phyloP scores from a whole-genome alignment of 225 moss, liverwort and hornwort species.

The Physcomitrium patens region DNA sequence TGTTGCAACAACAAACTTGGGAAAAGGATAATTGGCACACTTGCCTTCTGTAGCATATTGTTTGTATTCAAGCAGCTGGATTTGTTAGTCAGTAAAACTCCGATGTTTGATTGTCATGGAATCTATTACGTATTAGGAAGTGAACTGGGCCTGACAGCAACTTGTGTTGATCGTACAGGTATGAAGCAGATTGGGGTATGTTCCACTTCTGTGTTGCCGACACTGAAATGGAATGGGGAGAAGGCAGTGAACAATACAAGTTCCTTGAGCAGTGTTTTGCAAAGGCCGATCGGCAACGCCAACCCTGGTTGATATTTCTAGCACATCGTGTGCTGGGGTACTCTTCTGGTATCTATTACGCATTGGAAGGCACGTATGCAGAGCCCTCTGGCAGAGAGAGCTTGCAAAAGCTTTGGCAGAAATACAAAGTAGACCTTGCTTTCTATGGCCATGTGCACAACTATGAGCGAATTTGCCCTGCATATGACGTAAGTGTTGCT shows the following conservation, averaged over 20 bases:
- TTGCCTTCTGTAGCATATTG: no score
- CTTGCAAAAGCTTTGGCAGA: constrained; percentile 77
- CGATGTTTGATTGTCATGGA: neutral
- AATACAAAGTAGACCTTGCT: constrained; percentile 79
- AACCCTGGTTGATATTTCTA: constrained; percentile 89
- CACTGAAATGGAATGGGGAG: constrained; percentile 70
- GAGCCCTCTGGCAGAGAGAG: constrained; percentile 68
- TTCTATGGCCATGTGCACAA: constrained; percentile 76
- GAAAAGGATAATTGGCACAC: no score
- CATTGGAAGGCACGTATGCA: constrained; percentile 53
- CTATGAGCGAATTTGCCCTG: constrained; percentile 78
- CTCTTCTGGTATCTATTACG: constrained; percentile 58
- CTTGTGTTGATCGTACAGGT: constrained; percentile 48
- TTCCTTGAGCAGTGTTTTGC: constrained; percentile 79
- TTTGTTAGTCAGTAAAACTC: constrained; percentile 6
- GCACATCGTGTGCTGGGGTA: constrained; percentile 78
- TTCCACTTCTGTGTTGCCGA: constrained; percentile 78
- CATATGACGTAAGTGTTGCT: constrained; percentile 57
- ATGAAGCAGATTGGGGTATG: constrained; percentile 69
- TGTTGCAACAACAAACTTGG: no score
- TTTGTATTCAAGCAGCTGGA: neutral
- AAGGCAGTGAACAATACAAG: constrained; percentile 68
- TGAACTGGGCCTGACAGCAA: constrained; percentile 15
- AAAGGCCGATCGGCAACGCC: constrained; percentile 71
- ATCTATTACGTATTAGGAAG: neutral